Base-by-base conservation (phyloP, 2,329 filamentous ascomycete genomes). In the Fusarium goolgardi region DNA sequence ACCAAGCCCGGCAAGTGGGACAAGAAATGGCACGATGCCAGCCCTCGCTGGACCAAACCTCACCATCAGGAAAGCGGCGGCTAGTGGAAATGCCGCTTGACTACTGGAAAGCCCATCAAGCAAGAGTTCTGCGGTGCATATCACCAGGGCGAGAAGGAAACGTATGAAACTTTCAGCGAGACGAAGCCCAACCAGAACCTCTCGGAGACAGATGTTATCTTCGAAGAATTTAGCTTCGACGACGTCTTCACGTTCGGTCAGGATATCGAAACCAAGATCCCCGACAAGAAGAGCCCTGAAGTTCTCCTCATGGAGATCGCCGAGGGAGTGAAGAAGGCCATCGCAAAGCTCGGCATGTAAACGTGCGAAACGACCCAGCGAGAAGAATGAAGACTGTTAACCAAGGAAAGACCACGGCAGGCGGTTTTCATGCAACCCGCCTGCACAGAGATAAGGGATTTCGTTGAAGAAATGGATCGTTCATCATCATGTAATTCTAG, bases 71-170 rank as follows among this genome's bases (percentile, higher is more conserved):
- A 41, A 62, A 69, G 57, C 64, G 71, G 71, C 41, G 71, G 71
- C 65, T 73, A 73, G 71, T 73, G 71, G 71, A 73, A 63, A 73
- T 73, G 71, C 69, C 69, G 71, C 52, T 72, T 71, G 11, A 58
- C 58, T 35, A 27, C 49, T 52, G 69, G 65, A 25, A 64, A 64
- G 25, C 59, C 67, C 10, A 39, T 37, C n/a, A 56, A 40, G 21
- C 59, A 73, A 44, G 57, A 71, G 16, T 58, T 54, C 35, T 73
- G 71, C 40, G 29, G 51, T 25, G 29, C 32, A 29, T 73, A 72
- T 5, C 71, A 65, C 16, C 20, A 29, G 20, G 37, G 15, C 16
- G 23, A 39, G 23, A 34, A 25, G 7, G 32, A 47, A 4, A 21
- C 45, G 16, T 47, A 37, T 12, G 27, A 29, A 25, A 49, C 18